Evolutionary conservation across 208 protist genomes (phyloP), one percentile per base, ranked within the genome.

Genomic region (Trypanosomatidae sp.): DNA sequence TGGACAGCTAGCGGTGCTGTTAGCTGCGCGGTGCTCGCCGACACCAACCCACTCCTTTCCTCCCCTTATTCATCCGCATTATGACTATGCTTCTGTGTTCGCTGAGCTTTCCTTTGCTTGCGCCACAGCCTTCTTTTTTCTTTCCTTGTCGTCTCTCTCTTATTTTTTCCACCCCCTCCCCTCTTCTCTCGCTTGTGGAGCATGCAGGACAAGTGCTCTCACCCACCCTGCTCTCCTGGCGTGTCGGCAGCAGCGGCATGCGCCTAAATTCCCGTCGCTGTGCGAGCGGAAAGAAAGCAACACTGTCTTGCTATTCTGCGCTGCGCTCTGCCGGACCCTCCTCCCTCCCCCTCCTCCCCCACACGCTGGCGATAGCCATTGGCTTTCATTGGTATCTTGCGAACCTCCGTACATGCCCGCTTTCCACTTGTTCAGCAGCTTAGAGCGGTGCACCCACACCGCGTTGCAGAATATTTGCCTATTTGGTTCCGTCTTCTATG

Each of bases 1-100:
- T 88, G 76, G 80, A 81, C 3, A 39, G 52, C 71, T 84, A 71
- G 71, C 66, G 41, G 0, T 36, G 17, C 41, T 44, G 28, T 43
- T 43, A 12, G 17, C 36, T 43, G 33, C 33, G 58, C 33, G 33
- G 36, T 44, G 8, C 15, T 64, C 33, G 58, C 33, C 7, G 53
- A 25, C 12, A 25, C 53, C 53, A 3, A 8, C 50, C 50, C 25
- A n/a, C 25, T 19, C 22, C 58, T 43, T 39, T 19, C 7, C 8
- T 22, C 19, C 8, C 5, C n/a, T 3, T 43, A 22, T 12, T 28
- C 30, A 62, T 30, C 13, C 60, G 13, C 50, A 2, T 50, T n/a
- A 7, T n/a, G 9, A 36, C 43, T 36, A 8, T 13, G 10, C 28
- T 66, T 2, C 19, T 15, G 36, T 66, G 41, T 19, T 8, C 22